Evolutionary conservation across 1,284 basidiomycete genomes (phyloP).

Genomic region (Mycena sp.): DNA sequence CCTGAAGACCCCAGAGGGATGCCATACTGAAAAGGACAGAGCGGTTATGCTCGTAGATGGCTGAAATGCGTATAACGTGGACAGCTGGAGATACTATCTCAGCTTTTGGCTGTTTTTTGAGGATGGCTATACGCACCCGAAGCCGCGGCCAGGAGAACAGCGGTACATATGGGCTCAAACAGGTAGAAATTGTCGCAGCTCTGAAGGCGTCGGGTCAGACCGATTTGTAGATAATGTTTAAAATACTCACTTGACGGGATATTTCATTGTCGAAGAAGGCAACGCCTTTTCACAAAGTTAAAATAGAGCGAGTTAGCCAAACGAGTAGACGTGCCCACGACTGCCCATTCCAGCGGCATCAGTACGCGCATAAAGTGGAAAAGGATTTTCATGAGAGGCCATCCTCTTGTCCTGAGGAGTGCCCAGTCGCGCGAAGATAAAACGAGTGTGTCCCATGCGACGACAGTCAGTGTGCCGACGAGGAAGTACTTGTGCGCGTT

Average conservation of each 20-base stretch:
- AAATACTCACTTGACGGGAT: slow-evolving; percentile 55
- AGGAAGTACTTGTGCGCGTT: slow-evolving; percentile 87
- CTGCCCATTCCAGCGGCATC: slow-evolving; percentile 80
- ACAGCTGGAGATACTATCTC: slow-evolving; percentile 55
- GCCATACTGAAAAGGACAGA: slow-evolving; percentile 64
- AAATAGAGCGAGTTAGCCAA: not conserved
- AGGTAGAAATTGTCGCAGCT: slow-evolving; percentile 77
- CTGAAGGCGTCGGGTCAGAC: slow-evolving; percentile 42
- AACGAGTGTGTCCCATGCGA: slow-evolving; percentile 87
- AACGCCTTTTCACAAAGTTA: slow-evolving; percentile 58
- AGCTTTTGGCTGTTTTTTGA: not conserved
- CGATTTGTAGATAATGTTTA: slow-evolving; percentile 6
- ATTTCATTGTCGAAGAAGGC: slow-evolving; percentile 83
- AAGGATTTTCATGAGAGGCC: slow-evolving; percentile 80
- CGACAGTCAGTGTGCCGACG: slow-evolving; percentile 85
- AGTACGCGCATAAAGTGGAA: slow-evolving; percentile 78
- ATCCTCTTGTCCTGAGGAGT: slow-evolving; percentile 70
- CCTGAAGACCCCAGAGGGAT: slow-evolving; percentile 67
- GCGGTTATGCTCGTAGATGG: slow-evolving; percentile 74
- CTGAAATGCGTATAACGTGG: slow-evolving; percentile 78
- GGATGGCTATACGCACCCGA: slow-evolving; percentile 56
- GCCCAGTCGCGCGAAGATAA: slow-evolving; percentile 80
- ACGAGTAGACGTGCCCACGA: slow-evolving; percentile 63
- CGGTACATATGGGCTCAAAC: slow-evolving; percentile 85
- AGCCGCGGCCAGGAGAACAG: slow-evolving; percentile 76